phyloP scores from a whole-genome alignment of 2,329 filamentous ascomycete genomes.

The Diaporthe sp. region DNA sequence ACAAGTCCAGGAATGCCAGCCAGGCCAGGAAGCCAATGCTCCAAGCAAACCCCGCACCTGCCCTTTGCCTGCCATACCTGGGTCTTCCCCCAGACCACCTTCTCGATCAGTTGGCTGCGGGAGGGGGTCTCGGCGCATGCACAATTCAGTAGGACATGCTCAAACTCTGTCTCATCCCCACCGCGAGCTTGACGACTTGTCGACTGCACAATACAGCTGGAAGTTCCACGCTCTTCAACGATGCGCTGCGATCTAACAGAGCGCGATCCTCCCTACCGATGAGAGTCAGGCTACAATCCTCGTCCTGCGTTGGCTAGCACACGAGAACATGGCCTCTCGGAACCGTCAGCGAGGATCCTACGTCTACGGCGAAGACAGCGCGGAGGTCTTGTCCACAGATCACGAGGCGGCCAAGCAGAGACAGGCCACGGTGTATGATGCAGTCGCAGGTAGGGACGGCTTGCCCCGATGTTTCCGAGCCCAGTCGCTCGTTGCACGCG shows the following conservation, averaged over 20 bases:
- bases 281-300: background rate
- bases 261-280: background rate
- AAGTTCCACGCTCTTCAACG: background rate
- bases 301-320: background rate
- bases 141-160: background rate
- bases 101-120: background rate
- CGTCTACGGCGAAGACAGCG: slow-evolving; percentile 39
- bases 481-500: slow-evolving; percentile 38
- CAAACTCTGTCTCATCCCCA: background rate
- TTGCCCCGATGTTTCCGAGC: background rate
- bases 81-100: slow-evolving; percentile 3
- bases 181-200: background rate
- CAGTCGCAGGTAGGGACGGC: slow-evolving; percentile 71
- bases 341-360: slow-evolving; percentile 41
- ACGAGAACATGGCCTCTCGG: slow-evolving; percentile 43
- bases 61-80: background rate
- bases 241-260: background rate
- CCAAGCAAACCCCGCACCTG: slow-evolving; percentile 24
- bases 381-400: slow-evolving; percentile 42
- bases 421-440: slow-evolving; percentile 75
- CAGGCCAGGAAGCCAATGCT: background rate
- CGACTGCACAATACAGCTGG: background rate
- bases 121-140: slow-evolving; percentile 29
- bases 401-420: slow-evolving; percentile 48
- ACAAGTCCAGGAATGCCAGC: background rate